A percentile compares a stretch with the other conserved stretches of the same genome.
These are phyloP conservation scores for Colletotrichum chrysophilum DNA, from an alignment of 2,329 filamentous ascomycete species.

Conservation along the genomic window DNA sequence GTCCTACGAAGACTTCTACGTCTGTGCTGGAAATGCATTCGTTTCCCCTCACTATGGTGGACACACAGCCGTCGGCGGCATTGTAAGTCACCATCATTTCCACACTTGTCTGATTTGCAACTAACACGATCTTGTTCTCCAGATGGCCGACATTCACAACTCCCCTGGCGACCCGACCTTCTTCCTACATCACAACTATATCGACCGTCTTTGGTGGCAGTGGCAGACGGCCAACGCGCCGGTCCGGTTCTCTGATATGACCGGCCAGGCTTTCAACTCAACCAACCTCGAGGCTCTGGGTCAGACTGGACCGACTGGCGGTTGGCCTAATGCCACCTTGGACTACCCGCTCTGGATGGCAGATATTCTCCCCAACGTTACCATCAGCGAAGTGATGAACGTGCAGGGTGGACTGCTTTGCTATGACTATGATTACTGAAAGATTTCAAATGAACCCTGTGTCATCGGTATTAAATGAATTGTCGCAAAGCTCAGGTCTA, in stretches of 20 bases:
- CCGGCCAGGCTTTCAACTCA: not conserved
- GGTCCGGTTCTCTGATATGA: not conserved
- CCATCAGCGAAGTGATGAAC: not conserved
- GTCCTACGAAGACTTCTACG: not conserved
- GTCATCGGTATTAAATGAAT: no score
- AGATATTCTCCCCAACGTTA: not conserved
- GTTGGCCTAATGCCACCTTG: not conserved
- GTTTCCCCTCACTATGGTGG: not conserved
- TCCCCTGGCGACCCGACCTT: not conserved
- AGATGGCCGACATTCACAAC: not conserved
- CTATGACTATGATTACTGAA: not conserved
- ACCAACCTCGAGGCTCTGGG: not conserved
- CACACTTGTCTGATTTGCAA: fast-evolving
- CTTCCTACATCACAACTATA: not conserved
- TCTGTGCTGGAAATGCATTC: not conserved
- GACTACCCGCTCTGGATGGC: not conserved
- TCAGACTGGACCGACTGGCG: not conserved
- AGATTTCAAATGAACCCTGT: no score
- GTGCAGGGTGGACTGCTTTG: not conserved
- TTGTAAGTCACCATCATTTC: not conserved
- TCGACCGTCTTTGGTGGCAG: not conserved
- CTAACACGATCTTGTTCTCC: no score
- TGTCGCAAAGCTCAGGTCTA: no score
- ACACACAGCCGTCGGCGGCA: not conserved
- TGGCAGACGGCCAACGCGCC: not conserved